Evolutionary conservation across 176 grass and related monocot genomes (phyloP).

Genomic region (Pontederia paniculata): DNA sequence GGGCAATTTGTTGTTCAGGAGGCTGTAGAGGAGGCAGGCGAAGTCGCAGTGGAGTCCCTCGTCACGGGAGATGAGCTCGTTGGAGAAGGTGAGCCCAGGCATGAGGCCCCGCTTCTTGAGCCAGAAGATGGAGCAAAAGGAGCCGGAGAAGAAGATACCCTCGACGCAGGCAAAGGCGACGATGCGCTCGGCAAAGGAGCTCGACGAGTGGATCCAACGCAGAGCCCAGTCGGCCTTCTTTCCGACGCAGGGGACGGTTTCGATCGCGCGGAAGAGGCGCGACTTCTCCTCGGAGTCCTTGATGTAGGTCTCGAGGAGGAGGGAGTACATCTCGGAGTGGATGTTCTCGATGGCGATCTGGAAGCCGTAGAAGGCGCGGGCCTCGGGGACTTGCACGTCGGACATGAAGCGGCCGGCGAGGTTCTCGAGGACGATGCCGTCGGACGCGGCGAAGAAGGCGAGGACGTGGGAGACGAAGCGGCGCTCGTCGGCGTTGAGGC

Average conservation of each 20-base stretch:
- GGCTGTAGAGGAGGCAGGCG: constrained; percentile 10
- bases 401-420: constrained; percentile 75
- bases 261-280: constrained; percentile 75
- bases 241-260: constrained; percentile 49
- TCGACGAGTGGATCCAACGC: constrained; percentile 38
- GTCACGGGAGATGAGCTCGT: constrained; percentile 18
- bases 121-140: constrained; percentile 12
- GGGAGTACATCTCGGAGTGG: constrained; percentile 93
- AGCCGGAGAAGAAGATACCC: constrained; percentile 13
- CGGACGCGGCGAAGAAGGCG: constrained; percentile 86
- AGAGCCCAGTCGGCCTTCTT: constrained; percentile 82
- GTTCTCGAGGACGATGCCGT: constrained; percentile 96
- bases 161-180: constrained; percentile 8
- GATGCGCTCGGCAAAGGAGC: constrained; percentile 1
- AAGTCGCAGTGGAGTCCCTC: constrained; percentile 13
- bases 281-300: constrained; percentile 52
- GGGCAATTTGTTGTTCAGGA: constrained; percentile 12
- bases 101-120: constrained; percentile 16
- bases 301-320: constrained; percentile 77
- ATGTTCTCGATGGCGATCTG: constrained; percentile 98
- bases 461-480: constrained; percentile 93
- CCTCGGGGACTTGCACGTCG: constrained; percentile 79
- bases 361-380: constrained; percentile 82
- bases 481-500: constrained; percentile 52
- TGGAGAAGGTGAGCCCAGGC: constrained; percentile 14